Percentiles rank a stretch among this genome's conserved stretches.
These are phyloP conservation scores for Naematelia encephala DNA, from an alignment of 768 basidiomycete genomes.

Conservation along the genomic window DNA sequence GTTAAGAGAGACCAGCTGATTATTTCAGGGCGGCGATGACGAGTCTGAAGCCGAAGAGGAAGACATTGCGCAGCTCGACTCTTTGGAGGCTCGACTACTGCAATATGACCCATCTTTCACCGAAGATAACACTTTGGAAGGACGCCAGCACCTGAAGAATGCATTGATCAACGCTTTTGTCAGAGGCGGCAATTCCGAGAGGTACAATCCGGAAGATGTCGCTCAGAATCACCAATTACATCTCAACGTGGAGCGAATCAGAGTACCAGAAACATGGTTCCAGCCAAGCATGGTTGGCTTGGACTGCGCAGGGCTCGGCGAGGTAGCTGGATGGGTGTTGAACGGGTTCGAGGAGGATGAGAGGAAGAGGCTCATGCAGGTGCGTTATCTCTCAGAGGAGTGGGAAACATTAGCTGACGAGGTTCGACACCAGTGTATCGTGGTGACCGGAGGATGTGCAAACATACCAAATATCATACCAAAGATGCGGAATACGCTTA, in stretches of 20 bases:
- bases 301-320: conserved; percentile 90
- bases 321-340: conserved; percentile 81
- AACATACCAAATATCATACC: conserved; percentile 66
- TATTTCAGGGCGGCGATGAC: conserved; percentile 51
- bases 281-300: conserved; percentile 90
- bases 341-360: conserved; percentile 66
- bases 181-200: conserved; percentile 48
- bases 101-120: conserved; percentile 82
- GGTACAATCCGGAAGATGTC: conserved; percentile 61
- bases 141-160: conserved; percentile 70
- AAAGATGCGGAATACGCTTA: conserved; percentile 69
- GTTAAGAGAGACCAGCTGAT: not conserved
- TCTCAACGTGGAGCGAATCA: conserved; percentile 81
- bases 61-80: conserved; percentile 65
- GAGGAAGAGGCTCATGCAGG: conserved; percentile 71
- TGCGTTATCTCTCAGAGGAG: conserved; percentile 47
- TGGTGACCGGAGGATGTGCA: conserved; percentile 79
- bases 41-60: conserved; percentile 88
- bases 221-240: conserved; percentile 64
- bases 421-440: conserved; percentile 73
- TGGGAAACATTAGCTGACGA: conserved; percentile 4
- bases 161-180: conserved; percentile 81
- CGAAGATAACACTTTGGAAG: conserved; percentile 72
- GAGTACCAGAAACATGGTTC: conserved; percentile 89
- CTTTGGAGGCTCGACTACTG: conserved; percentile 76